Percentiles rank a stretch among this genome's conserved stretches.
phyloP scores from a whole-genome alignment of 2,329 filamentous ascomycete species.

The Aureobasidium vineae region DNA sequence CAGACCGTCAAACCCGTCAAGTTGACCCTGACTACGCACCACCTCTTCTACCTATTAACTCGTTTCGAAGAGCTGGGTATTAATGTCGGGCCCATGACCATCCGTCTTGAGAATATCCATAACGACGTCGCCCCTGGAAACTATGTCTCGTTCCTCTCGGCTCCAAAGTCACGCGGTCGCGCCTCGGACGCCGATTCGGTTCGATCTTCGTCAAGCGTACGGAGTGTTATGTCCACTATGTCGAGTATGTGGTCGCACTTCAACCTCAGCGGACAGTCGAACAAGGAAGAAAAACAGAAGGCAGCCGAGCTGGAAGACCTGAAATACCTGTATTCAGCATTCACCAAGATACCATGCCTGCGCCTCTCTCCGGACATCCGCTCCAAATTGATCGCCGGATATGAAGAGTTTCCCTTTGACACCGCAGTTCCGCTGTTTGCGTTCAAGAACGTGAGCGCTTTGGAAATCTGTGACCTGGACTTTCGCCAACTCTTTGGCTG shows the following conservation, averaged over 20 bases:
- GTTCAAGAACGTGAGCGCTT: conserved; percentile 92
- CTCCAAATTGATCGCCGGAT: conserved; percentile 83
- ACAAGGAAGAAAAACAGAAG: conserved; percentile 87
- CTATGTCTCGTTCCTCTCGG: conserved; percentile 93
- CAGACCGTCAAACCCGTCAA: conserved; percentile 85
- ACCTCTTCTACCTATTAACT: conserved; percentile 93
- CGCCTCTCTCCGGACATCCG: conserved; percentile 89
- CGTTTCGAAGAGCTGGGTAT: conserved; percentile 92
- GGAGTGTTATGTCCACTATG: conserved; percentile 97
- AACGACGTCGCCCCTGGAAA: conserved; percentile 81
- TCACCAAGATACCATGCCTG: conserved; percentile 95
- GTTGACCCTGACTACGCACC: conserved; percentile 88
- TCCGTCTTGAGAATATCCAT: conserved; percentile 91
- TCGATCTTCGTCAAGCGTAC: conserved; percentile 92
- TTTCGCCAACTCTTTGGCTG: conserved; percentile 97
- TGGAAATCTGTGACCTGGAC: conserved; percentile 94
- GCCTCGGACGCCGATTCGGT: conserved; percentile 85
- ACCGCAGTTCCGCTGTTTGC: conserved; percentile 93
- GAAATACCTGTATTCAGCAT: conserved; percentile 96
- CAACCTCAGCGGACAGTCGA: conserved; percentile 74
- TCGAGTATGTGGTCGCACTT: conserved; percentile 88
- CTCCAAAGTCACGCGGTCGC: conserved; percentile 74
- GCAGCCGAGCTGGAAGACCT: conserved; percentile 79
- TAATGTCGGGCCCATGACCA: conserved; percentile 90
- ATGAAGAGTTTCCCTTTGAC: conserved; percentile 97